Evolutionary conservation across 192 early-diverging fungal species (phyloP), one percentile per base, ranked within the genome.

Genomic region (Coemansia sp.): DNA sequence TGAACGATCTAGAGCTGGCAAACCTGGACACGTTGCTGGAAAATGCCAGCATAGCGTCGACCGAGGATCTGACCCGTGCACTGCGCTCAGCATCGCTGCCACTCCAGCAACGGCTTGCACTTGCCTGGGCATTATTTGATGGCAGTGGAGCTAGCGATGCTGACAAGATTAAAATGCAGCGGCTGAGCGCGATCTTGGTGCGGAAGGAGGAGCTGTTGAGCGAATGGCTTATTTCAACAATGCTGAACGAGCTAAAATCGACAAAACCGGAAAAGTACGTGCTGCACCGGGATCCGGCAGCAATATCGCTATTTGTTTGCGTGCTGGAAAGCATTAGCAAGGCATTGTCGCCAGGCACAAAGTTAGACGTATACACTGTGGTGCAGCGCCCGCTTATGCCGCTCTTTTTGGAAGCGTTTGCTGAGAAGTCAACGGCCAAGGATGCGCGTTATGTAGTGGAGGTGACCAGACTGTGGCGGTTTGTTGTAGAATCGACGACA

Each of bases 201-300:
- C 71, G 76, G 40, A 65, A 67, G 36, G 68, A 73, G 37, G 76
- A 79, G 66, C 57, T 73, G 31, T 53, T 79, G 37, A 56, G 58
- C 7, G 76, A 79, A 10, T 79, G 76, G 76, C 56, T 79, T 17
- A 70, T 79, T 42, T 73, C 67, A 7, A 66, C 67, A 6, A 79
- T 79, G 46, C 64, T 72, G 10, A 66, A 64, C 47, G 76, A 79
- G 64, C 68, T 79, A 4, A 79, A 79, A 56, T 25, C 46, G 12
- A 20, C 44, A 11, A 62, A 62, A 38, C 36, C 53, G 26, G 52
- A 49, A 25, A 49, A 67, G 22, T 68, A 64, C 53, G 38, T 28
- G 11, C 19, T 76, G 11, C 52, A 31, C 36, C 59, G 62, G 40
- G 76, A 79, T 20, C 44, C 66, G 1, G 55, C 26, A 0, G 71